A percentile compares a stretch with the other conserved stretches of the same genome.
These are phyloP conservation scores for Colletotrichum caudatum DNA, from an alignment of 2,329 filamentous ascomycete genomes.

Conservation along the genomic window DNA sequence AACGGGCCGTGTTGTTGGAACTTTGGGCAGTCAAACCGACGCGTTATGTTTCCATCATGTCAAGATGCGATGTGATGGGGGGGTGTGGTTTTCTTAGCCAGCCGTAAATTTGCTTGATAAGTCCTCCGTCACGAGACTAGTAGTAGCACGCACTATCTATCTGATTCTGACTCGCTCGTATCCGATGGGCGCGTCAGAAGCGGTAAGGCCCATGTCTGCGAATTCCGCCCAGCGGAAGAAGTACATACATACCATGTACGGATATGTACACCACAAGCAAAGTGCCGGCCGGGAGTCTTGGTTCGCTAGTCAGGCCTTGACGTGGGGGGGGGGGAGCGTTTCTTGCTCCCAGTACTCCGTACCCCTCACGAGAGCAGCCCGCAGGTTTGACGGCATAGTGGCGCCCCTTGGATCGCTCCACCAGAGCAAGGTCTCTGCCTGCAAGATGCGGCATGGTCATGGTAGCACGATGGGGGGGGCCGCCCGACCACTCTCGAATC, in stretches of 20 bases:
- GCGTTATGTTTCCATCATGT: slow-evolving; percentile 26
- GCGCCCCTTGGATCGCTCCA: slow-evolving; percentile 13
- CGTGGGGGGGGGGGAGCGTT: slow-evolving; percentile 10
- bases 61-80: slow-evolving; percentile 9
- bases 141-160: slow-evolving; percentile 28
- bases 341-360: slow-evolving; percentile 35
- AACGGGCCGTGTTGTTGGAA: slow-evolving; percentile 6
- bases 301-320: slow-evolving; percentile 36
- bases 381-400: slow-evolving; percentile 11
- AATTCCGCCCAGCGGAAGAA: slow-evolving; percentile 24
- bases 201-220: slow-evolving; percentile 28
- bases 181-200: slow-evolving; percentile 35
- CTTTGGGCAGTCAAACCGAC: slow-evolving; percentile 3
- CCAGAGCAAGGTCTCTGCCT: slow-evolving; percentile 37
- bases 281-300: slow-evolving; percentile 38
- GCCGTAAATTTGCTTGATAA: slow-evolving; percentile 16
- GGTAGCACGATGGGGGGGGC: slow-evolving; percentile 19
- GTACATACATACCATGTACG: slow-evolving; percentile 22
- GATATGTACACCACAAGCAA: background rate
- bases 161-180: slow-evolving; percentile 40
- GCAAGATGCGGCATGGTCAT: slow-evolving; percentile 30
- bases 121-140: slow-evolving; percentile 27
- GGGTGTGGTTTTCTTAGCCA: slow-evolving; percentile 15
- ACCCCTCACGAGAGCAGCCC: slow-evolving; percentile 24
- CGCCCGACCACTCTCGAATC: slow-evolving; percentile 31